Conservation (phyloP, 306 rosid species). For the Mimosa pudica region DNA sequence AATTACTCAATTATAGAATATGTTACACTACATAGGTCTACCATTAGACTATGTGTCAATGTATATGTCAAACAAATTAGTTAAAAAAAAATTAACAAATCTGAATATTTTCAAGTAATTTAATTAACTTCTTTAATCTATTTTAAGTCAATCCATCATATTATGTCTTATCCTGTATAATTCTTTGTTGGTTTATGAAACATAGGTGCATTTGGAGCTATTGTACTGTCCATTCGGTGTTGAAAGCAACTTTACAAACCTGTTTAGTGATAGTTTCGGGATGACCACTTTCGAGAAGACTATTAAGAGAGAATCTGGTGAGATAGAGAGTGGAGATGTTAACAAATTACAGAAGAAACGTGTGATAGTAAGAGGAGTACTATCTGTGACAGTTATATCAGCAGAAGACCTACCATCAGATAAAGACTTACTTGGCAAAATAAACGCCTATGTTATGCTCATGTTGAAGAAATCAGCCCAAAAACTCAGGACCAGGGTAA, state of each 20-base stretch:
- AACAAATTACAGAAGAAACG: slow-evolving; percentile 41
- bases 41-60: too few species aligned
- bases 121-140: too few species aligned
- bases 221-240: slow-evolving; percentile 77
- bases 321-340: slow-evolving; percentile 35
- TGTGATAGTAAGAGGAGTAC: slow-evolving; percentile 81
- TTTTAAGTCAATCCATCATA: not conserved
- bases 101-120: too few species aligned
- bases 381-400: slow-evolving; percentile 80
- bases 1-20: too few species aligned
- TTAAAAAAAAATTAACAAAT: too few species aligned
- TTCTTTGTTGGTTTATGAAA: not conserved
- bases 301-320: slow-evolving; percentile 40
- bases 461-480: slow-evolving; percentile 72
- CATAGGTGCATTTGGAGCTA: slow-evolving; percentile 91
- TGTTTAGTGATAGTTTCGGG: slow-evolving; percentile 56
- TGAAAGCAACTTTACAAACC: slow-evolving; percentile 48
- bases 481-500: slow-evolving; percentile 78
- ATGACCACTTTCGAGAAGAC: slow-evolving; percentile 78
- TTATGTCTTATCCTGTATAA: not conserved
- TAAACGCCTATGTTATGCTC: slow-evolving; percentile 83
- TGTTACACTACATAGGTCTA: too few species aligned
- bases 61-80: too few species aligned
- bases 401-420: slow-evolving; percentile 83
- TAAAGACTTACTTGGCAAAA: slow-evolving; percentile 78